Conservation (phyloP, 352 stramenopile genomes). For the Phytopythium chamaehyphon region DNA sequence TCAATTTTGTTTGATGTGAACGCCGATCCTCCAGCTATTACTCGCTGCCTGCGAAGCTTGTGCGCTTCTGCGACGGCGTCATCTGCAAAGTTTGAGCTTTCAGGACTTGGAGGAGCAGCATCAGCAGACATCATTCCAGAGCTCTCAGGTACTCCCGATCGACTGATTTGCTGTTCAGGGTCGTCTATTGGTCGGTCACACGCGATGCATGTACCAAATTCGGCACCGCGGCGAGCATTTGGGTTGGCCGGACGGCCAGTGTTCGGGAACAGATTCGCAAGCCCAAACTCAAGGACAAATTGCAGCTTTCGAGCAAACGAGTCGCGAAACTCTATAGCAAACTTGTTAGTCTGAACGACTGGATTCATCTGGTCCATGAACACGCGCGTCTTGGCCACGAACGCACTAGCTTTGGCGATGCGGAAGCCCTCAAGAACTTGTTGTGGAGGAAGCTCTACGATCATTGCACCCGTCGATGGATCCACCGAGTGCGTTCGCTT, state of each 20-base stretch:
- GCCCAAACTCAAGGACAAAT: slow-evolving; percentile 53
- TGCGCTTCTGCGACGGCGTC: slow-evolving; percentile 27
- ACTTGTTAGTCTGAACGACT: slow-evolving; percentile 29
- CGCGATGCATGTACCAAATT: slow-evolving; percentile 56
- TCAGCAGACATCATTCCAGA: neutral
- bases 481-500: slow-evolving; percentile 30
- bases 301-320: slow-evolving; percentile 35
- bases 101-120: neutral
- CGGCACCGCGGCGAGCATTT: slow-evolving; percentile 14
- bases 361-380: slow-evolving; percentile 51
- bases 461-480: slow-evolving; percentile 26
- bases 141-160: neutral
- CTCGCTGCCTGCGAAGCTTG: slow-evolving; percentile 23
- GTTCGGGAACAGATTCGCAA: slow-evolving; percentile 64
- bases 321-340: slow-evolving; percentile 40
- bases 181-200: slow-evolving; percentile 56
- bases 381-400: slow-evolving; percentile 28
- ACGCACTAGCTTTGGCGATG: slow-evolving; percentile 34
- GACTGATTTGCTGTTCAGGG: slow-evolving; percentile 5
- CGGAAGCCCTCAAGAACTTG: slow-evolving; percentile 51
- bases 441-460: slow-evolving; percentile 36
- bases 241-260: slow-evolving; percentile 27
- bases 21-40: slow-evolving; percentile 10
- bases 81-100: slow-evolving; percentile 7
- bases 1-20: slow-evolving; percentile 37